A percentile compares a stretch with the other conserved stretches of the same genome.
Conservation (phyloP, 2,329 filamentous ascomycete genomes). For the Microsporum ferrugineum region DNA sequence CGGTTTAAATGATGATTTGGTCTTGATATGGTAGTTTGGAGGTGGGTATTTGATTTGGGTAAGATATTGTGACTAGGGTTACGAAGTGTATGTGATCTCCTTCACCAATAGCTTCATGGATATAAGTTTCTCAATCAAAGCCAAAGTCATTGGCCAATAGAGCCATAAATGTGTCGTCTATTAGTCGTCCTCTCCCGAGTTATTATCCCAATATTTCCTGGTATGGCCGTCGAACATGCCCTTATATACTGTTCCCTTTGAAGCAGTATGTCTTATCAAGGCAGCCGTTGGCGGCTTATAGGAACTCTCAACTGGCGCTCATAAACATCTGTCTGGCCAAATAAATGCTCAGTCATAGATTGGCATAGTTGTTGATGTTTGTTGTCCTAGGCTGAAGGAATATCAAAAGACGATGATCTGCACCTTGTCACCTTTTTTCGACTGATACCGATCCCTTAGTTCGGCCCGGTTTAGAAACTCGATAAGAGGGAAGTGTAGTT, state of each 20-base stretch:
- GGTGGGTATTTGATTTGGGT: too few species aligned
- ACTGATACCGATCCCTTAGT: conserved; percentile 57
- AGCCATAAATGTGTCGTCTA: not conserved
- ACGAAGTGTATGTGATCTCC: not conserved
- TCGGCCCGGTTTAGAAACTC: conserved; percentile 59
- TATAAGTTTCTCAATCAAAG: not conserved
- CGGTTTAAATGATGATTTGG: not conserved
- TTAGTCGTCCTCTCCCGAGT: not conserved
- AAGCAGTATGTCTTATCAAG: not conserved
- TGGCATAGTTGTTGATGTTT: too few species aligned
- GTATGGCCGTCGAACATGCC: not conserved
- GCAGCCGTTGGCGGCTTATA: too few species aligned
- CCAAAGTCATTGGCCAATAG: not conserved
- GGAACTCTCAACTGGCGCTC: too few species aligned
- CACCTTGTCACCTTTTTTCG: conserved; percentile 43
- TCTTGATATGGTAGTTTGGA: too few species aligned
- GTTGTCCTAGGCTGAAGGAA: not conserved
- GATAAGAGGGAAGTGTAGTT: conserved; percentile 71
- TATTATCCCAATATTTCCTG: not conserved
- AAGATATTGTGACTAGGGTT: too few species aligned
- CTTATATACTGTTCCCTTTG: not conserved
- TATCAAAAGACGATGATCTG: conserved; percentile 39
- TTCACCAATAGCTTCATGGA: not conserved
- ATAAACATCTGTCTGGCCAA: too few species aligned
- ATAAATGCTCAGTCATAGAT: too few species aligned